Evolutionary conservation across 2,329 filamentous ascomycete species (phyloP).

Genomic region (Colletotrichum zoysiae): DNA sequence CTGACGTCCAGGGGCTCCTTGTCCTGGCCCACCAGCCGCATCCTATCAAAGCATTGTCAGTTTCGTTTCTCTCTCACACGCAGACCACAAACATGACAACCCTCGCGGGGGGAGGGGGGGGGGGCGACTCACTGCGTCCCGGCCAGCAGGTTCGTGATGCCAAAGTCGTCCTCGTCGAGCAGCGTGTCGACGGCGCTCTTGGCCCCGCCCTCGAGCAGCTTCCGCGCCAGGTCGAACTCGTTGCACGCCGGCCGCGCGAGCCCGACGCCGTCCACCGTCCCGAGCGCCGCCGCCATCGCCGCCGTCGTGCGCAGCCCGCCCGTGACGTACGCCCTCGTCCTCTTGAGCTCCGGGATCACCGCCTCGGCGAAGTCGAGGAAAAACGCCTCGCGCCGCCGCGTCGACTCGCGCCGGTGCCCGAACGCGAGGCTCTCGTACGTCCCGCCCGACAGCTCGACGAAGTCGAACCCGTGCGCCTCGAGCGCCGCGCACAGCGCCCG

Average conservation of each 20-base stretch:
- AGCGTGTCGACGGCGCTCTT: conserved; percentile 61
- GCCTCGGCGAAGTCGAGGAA: conserved; percentile 71
- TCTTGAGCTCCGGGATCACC: conserved; percentile 58
- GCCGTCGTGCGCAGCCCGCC: conserved; percentile 67
- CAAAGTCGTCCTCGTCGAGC: conserved; percentile 66
- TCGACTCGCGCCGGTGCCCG: conserved; percentile 64
- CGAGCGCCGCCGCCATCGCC: conserved; percentile 70
- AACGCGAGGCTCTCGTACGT: conserved; percentile 69
- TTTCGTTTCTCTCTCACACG: neutral
- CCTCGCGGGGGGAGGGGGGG: too few species aligned
- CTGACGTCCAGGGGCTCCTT: conserved; percentile 49
- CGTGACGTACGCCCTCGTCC: conserved; percentile 70
- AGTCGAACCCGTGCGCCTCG: conserved; percentile 64
- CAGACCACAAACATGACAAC: neutral
- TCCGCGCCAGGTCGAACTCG: conserved; percentile 49
- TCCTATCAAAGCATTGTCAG: conserved; percentile 36
- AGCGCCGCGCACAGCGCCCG: conserved; percentile 60
- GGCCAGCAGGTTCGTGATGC: conserved; percentile 46
- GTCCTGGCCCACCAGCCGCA: conserved; percentile 50
- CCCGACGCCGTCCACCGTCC: conserved; percentile 71
- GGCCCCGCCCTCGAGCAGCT: conserved; percentile 53
- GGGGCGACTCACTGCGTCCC: conserved; percentile 49
- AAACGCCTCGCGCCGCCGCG: conserved; percentile 68
- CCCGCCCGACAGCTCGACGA: conserved; percentile 71
- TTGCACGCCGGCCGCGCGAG: conserved; percentile 57